These are phyloP conservation scores for Rhazya stricta DNA, from an alignment of 257 asterid species.

Conservation along the genomic window DNA sequence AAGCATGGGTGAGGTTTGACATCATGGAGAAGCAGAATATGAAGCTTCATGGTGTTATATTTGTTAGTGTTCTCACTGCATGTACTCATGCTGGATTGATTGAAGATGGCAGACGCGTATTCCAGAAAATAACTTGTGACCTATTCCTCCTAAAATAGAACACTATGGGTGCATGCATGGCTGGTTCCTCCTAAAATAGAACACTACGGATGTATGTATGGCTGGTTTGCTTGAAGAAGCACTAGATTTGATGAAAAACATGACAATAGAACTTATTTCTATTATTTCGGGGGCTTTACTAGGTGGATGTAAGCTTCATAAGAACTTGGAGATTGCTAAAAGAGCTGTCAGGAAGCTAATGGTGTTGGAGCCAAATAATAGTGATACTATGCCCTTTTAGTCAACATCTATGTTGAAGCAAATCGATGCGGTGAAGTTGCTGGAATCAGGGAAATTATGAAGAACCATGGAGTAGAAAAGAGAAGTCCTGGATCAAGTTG, in stretches of 20 bases:
- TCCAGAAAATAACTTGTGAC: constrained; percentile 42
- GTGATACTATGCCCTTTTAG: constrained; percentile 51
- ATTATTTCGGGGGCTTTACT: too few species aligned
- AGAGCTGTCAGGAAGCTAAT: too few species aligned
- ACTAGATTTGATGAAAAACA: too few species aligned
- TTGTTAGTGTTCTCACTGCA: constrained; percentile 62
- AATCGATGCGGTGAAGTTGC: constrained; percentile 62
- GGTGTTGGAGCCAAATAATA: too few species aligned
- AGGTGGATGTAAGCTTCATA: too few species aligned
- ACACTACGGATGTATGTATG: too few species aligned
- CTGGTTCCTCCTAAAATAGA: too few species aligned
- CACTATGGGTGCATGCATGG: constrained; percentile 75
- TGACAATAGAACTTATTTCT: too few species aligned
- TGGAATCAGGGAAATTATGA: constrained; percentile 47
- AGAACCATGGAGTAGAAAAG: constrained; percentile 55
- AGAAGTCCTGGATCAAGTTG: constrained; percentile 61
- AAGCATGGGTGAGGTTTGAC: constrained; percentile 46
- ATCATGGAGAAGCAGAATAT: constrained; percentile 48
- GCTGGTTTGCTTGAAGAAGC: constrained; percentile 75
- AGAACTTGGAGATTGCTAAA: too few species aligned
- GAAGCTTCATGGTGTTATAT: constrained; percentile 54
- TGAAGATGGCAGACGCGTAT: constrained; percentile 51
- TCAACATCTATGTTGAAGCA: constrained; percentile 63
- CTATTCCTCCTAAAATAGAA: constrained; percentile 50
- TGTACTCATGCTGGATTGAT: constrained; percentile 72